phyloP scores from a whole-genome alignment of 139 green algal genomes.

The Asterochloris sp. region DNA sequence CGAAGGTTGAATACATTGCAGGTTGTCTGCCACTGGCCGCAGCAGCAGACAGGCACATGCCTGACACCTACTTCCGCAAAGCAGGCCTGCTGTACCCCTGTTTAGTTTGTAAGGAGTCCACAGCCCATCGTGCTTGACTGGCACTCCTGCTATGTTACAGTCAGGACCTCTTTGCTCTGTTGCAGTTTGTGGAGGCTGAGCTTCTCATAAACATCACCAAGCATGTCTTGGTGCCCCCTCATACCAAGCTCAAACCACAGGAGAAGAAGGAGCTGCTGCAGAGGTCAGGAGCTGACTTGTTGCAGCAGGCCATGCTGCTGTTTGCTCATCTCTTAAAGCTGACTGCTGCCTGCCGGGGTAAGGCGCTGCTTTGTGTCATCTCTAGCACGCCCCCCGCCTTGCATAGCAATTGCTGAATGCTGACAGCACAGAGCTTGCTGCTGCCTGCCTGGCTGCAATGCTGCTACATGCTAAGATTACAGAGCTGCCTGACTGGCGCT shows the following conservation, averaged over 20 bases:
- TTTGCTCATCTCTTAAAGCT: too few species aligned
- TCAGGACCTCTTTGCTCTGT: background rate
- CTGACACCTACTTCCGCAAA: background rate
- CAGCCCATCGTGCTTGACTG: too few species aligned
- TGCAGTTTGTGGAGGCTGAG: constrained; percentile 84
- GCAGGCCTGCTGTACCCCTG: too few species aligned
- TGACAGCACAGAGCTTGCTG: background rate
- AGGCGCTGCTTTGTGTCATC: too few species aligned
- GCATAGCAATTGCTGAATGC: background rate
- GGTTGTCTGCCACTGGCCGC: background rate
- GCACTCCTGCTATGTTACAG: background rate
- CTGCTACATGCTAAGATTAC: background rate
- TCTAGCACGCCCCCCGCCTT: background rate
- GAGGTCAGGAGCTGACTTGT: constrained; percentile 36
- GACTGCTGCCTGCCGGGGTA: too few species aligned
- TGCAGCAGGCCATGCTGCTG: background rate
- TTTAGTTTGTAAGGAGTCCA: too few species aligned
- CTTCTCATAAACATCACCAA: constrained; percentile 97
- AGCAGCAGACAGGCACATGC: background rate
- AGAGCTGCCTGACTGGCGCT: constrained; percentile 37
- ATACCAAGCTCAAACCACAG: constrained; percentile 76
- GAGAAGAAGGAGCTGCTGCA: constrained; percentile 90
- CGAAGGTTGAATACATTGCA: background rate
- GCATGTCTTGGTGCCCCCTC: constrained; percentile 89
- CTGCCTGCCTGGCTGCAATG: too few species aligned